phyloP scores from a whole-genome alignment of 2,329 filamentous ascomycete genomes.

The Botryotinia narcissicola region DNA sequence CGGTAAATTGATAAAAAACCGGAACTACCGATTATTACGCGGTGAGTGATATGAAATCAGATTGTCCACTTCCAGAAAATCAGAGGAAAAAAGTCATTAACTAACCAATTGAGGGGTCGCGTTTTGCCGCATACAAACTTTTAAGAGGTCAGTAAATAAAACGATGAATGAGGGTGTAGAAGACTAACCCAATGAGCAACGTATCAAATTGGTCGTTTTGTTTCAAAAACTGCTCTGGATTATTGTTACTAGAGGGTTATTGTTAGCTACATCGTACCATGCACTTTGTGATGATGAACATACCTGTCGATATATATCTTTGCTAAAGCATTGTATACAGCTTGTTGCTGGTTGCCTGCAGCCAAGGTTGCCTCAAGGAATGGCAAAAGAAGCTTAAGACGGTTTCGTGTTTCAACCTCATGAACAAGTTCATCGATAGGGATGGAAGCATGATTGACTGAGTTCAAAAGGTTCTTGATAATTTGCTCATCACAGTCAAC shows the following conservation, averaged over 20 bases:
- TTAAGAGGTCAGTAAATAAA: not conserved
- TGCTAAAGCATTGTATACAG: constrained; percentile 92
- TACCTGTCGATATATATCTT: constrained; percentile 95
- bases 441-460: constrained; percentile 79
- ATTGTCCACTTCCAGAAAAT: no score
- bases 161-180: not conserved
- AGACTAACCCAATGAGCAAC: not conserved
- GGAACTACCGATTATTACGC: no score
- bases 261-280: not conserved
- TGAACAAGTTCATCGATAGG: constrained; percentile 91
- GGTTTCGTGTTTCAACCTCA: constrained; percentile 94
- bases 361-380: constrained; percentile 93
- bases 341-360: constrained; percentile 90
- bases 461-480: constrained; percentile 86
- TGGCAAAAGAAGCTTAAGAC: constrained; percentile 89
- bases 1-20: no score
- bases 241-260: constrained; percentile 66
- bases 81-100: no score
- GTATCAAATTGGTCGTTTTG: not conserved
- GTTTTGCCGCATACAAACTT: not conserved
- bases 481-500: constrained; percentile 96
- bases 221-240: constrained; percentile 95
- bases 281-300: not conserved
- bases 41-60: no score
- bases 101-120: no score